phyloP scores from a whole-genome alignment of 2,329 filamentous ascomycete genomes.

The Laburnicola sp. region DNA sequence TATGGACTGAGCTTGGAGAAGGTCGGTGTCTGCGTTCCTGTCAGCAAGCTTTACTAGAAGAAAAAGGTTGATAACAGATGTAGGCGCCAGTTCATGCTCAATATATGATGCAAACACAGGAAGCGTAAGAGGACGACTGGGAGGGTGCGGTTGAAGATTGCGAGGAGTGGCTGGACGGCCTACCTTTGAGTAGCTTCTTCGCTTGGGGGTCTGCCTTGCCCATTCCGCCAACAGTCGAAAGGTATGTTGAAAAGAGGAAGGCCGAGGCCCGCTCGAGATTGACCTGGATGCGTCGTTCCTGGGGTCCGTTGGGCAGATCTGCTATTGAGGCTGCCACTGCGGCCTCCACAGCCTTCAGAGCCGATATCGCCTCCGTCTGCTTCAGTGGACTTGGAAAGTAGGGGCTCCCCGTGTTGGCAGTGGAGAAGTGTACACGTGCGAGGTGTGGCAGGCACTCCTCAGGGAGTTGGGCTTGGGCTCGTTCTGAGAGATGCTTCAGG shows the following conservation, averaged over 20 bases:
- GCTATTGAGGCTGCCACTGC: slow-evolving; percentile 63
- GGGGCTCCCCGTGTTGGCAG: slow-evolving; percentile 44
- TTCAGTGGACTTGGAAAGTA: slow-evolving; percentile 54
- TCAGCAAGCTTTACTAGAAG: no score
- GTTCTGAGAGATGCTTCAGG: slow-evolving; percentile 37
- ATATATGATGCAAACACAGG: no score
- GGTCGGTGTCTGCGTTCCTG: slow-evolving; percentile 65
- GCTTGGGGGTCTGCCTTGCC: slow-evolving; percentile 48
- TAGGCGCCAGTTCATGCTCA: no score
- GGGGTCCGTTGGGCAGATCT: slow-evolving; percentile 55
- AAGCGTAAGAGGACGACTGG: no score
- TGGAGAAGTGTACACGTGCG: slow-evolving; percentile 36
- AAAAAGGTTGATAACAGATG: no score
- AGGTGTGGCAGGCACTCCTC: slow-evolving; percentile 38
- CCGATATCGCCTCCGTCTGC: slow-evolving; percentile 57
- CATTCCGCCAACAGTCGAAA: slow-evolving; percentile 59
- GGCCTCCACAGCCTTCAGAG: slow-evolving; percentile 64
- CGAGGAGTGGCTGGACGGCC: not conserved
- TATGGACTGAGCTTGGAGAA: slow-evolving; percentile 70
- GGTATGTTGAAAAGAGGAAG: slow-evolving; percentile 62
- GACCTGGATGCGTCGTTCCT: slow-evolving; percentile 51
- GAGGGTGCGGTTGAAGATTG: slow-evolving; percentile 14
- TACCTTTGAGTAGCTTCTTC: slow-evolving; percentile 52
- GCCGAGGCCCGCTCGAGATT: slow-evolving; percentile 59
- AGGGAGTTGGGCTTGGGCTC: slow-evolving; percentile 41